These are phyloP conservation scores for Xenosphaeropsis pyriputrescens DNA, from an alignment of 2,329 filamentous ascomycete species.

Conservation along the genomic window DNA sequence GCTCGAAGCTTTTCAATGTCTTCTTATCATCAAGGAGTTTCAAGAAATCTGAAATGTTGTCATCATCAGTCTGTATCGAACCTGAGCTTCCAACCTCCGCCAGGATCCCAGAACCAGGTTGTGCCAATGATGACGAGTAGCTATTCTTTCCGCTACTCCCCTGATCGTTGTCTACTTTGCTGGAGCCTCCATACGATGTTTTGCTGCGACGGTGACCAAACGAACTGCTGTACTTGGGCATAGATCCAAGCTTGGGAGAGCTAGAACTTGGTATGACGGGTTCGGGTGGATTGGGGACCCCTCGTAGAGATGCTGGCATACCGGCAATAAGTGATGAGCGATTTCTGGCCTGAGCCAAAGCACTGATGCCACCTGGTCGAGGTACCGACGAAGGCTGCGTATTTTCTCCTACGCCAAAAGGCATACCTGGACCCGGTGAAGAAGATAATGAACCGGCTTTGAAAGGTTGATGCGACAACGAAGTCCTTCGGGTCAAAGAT, in stretches of 20 bases:
- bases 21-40: constrained; percentile 80
- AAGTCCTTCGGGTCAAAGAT: constrained; percentile 51
- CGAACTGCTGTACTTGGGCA: constrained; percentile 84
- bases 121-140: constrained; percentile 50
- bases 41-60: constrained; percentile 87
- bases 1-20: constrained; percentile 68
- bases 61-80: constrained; percentile 62
- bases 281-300: constrained; percentile 46
- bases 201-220: constrained; percentile 76
- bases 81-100: constrained; percentile 56
- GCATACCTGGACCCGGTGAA: constrained; percentile 45
- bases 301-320: constrained; percentile 59
- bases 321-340: constrained; percentile 60
- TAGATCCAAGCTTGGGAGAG: constrained; percentile 64
- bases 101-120: constrained; percentile 68
- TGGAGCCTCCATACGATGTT: constrained; percentile 61
- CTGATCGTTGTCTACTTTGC: constrained; percentile 59
- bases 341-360: constrained; percentile 45
- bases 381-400: constrained; percentile 31
- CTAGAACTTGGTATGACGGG: constrained; percentile 51
- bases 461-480: constrained; percentile 87
- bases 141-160: constrained; percentile 70
- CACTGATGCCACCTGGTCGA: constrained; percentile 30
- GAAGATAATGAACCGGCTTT: constrained; percentile 92
- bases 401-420: constrained; percentile 10